Conservation (phyloP, 768 basidiomycete genomes). For the Mycena galericulata region DNA sequence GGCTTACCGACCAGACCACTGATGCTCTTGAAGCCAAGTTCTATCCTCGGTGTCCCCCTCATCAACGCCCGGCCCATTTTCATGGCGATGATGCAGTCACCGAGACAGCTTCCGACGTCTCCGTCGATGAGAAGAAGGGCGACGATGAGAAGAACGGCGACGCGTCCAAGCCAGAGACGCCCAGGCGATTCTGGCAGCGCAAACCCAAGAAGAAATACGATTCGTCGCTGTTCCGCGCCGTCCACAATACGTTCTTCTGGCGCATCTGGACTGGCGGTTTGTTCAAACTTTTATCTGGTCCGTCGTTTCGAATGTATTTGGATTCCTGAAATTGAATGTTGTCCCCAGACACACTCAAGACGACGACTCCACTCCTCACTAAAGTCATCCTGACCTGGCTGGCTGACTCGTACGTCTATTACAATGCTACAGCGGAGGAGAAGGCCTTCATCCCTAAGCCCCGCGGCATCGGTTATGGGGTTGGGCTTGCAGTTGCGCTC, state of each 20-base stretch:
- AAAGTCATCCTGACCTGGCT: conserved; percentile 73
- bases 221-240: conserved; percentile 61
- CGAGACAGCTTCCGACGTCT: conserved; percentile 26
- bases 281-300: conserved; percentile 60
- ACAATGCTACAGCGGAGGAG: conserved; percentile 50
- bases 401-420: conserved; percentile 58
- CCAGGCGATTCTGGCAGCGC: conserved; percentile 27
- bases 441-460: conserved; percentile 53
- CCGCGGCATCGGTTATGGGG: conserved; percentile 67
- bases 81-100: conserved; percentile 28
- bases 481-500: conserved; percentile 68
- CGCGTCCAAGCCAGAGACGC: conserved; percentile 18
- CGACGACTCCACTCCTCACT: conserved; percentile 62
- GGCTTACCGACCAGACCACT: conserved; percentile 53
- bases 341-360: conserved; percentile 1
- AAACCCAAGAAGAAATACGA: conserved; percentile 50
- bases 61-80: conserved; percentile 54
- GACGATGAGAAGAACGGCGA: neutral
- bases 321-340: conserved; percentile 19
- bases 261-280: conserved; percentile 62
- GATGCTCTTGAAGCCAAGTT: conserved; percentile 59
- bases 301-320: conserved; percentile 13
- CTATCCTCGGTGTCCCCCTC: conserved; percentile 62
- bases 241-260: conserved; percentile 59
- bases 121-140: conserved; percentile 28